Evolutionary conservation across 75 land plant species (phyloP), one percentile per base, ranked within the genome.

Genomic region (Selaginella moellendorffii): DNA sequence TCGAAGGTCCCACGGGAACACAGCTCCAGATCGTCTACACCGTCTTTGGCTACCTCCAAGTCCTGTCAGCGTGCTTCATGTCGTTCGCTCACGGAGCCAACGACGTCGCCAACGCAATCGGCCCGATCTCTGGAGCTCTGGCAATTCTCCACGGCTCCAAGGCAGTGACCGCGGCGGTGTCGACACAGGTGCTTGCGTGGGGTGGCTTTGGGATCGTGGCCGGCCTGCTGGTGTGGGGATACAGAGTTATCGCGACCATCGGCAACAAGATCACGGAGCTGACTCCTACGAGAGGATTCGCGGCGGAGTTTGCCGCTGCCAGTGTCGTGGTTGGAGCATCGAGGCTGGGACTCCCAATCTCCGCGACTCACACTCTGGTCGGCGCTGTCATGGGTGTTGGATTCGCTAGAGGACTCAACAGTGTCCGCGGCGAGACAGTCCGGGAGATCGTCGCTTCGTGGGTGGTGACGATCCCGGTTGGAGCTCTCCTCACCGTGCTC

Each of bases 381-480:
- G 98, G 98, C 0, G 96, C 98, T 18, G 96, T 93, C 28, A 93
- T 93, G 98, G 96, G 98, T 1, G 97, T 93, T 12, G 98, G 96
- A 1, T 89, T 93, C 74, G 90, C 98, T 0, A 72, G 98, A 27
- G 98, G 96, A 19, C 81, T 93, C 1, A 82, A 86, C 70, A 89
- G 82, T 60, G 87, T 93, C 12, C 75, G 87, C 26, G 79, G 81
- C 5, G 98, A 93, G 42, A 86, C 87, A 0, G 90, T 93, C 28
- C 77, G 73, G 27, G 96, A 86, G 65, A 89, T 93, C 63, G 96
- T 86, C 17, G 75, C 76, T 17, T 89, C 96, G 12, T 93, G 96
- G 98, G 54, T 74, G 53, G 93, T 93, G 52, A 93, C 96, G 52
- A 93, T 93, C 64, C 98, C 98, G 0, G 90, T 80, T 63, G 98